Evolutionary conservation across 441 rosid species (phyloP).

Genomic region (Syzygium malaccense): DNA sequence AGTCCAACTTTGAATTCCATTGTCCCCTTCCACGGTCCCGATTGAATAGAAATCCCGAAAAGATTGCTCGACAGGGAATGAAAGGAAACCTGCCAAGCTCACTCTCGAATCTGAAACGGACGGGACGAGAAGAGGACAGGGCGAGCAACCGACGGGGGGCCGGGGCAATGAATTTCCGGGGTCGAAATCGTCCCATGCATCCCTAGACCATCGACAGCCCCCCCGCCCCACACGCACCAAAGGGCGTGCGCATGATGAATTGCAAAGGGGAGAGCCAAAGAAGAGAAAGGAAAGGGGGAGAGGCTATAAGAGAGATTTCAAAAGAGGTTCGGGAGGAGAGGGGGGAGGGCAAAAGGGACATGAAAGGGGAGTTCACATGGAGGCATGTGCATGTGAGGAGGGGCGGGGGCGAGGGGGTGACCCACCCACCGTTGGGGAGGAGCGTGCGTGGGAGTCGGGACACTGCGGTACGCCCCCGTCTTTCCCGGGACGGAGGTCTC

Average conservation of each 20-base stretch:
- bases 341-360: neutral
- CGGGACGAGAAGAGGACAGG: neutral
- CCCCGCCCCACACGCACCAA: too few species aligned
- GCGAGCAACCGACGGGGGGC: neutral
- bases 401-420: neutral
- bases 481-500: conserved; percentile 57
- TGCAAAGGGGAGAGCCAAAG: neutral
- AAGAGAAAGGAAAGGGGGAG: neutral
- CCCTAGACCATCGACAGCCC: neutral
- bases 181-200: neutral
- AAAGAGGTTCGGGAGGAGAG: neutral
- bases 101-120: rapidly evolving
- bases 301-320: neutral
- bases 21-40: neutral
- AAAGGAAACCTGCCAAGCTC: neutral
- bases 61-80: neutral
- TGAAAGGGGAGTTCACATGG: conserved; percentile 36
- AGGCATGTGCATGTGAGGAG: conserved; percentile 68
- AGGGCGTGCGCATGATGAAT: too few species aligned
- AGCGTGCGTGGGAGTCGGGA: conserved; percentile 18
- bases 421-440: conserved; percentile 24
- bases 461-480: conserved; percentile 45
- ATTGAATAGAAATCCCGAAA: neutral
- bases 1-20: neutral
- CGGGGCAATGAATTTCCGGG: neutral